Conservation (phyloP, 1,284 basidiomycete species). For the Puccinia coronata region DNA sequence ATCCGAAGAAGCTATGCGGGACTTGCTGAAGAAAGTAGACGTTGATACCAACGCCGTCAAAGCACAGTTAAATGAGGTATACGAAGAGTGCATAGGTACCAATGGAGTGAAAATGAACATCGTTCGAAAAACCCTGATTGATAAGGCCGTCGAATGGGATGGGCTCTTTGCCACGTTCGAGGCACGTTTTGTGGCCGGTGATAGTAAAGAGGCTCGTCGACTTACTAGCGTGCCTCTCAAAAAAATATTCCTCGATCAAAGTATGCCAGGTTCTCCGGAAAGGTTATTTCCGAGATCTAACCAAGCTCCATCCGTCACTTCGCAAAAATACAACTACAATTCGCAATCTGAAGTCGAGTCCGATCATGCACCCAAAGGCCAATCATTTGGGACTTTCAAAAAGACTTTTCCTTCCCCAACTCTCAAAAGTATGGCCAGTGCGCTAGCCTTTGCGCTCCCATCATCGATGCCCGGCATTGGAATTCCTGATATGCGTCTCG, state of each 20-base stretch:
- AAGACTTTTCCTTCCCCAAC: slow-evolving; percentile 48
- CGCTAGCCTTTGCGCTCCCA: slow-evolving; percentile 44
- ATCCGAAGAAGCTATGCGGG: slow-evolving; percentile 67
- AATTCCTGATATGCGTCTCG: slow-evolving; percentile 12
- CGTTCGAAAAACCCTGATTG: slow-evolving; percentile 82
- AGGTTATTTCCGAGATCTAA: slow-evolving; percentile 45
- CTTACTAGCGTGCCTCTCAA: slow-evolving; percentile 60
- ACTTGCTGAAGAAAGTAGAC: slow-evolving; percentile 67
- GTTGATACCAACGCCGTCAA: slow-evolving; percentile 31
- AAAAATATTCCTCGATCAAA: slow-evolving; percentile 63
- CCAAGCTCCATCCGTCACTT: slow-evolving; percentile 33
- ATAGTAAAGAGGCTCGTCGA: slow-evolving; percentile 59
- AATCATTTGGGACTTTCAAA: slow-evolving; percentile 41
- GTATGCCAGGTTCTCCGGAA: slow-evolving; percentile 55
- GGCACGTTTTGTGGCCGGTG: slow-evolving; percentile 60
- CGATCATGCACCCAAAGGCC: slow-evolving; percentile 41
- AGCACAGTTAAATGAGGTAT: slow-evolving; percentile 61
- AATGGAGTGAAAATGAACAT: slow-evolving; percentile 87
- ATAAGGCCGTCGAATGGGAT: slow-evolving; percentile 96
- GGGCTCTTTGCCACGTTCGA: slow-evolving; percentile 67
- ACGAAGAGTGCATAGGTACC: slow-evolving; percentile 74
- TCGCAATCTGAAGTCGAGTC: slow-evolving; percentile 50
- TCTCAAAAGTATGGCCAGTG: slow-evolving; percentile 46
- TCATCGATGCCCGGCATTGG: slow-evolving; percentile 47
- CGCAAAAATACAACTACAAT: slow-evolving; percentile 44